Conservation (phyloP, 306 rosid species). For the Vicia sativa region DNA sequence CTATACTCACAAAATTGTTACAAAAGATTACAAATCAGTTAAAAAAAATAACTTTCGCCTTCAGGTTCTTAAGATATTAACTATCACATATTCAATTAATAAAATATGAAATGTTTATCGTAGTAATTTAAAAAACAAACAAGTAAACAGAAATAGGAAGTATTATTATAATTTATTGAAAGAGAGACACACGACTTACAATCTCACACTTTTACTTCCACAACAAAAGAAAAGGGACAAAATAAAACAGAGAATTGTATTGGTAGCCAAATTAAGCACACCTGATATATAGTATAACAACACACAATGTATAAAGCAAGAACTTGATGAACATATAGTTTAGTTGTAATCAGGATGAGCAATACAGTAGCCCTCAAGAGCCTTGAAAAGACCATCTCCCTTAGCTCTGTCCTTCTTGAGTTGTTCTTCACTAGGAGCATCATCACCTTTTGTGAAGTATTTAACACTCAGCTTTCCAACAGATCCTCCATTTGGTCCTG, state of each 20-base stretch:
- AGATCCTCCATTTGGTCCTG: conserved; percentile 44
- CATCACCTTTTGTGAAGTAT: conserved; percentile 37
- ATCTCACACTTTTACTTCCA: background rate
- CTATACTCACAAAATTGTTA: too few relatives aligned
- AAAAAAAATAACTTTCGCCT: too few relatives aligned
- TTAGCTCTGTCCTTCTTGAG: conserved; percentile 36
- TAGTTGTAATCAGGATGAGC: conserved; percentile 44
- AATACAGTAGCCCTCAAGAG: conserved; percentile 43
- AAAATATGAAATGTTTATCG: background rate
- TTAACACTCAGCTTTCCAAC: conserved; percentile 30
- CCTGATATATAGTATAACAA: background rate
- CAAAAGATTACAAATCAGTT: too few relatives aligned
- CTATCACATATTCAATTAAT: too few relatives aligned
- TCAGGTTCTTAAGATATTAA: too few relatives aligned
- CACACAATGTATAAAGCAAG: background rate
- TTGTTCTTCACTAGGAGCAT: conserved; percentile 32
- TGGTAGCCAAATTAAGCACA: conserved; percentile 12
- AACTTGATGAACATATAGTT: background rate
- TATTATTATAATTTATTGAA: background rate
- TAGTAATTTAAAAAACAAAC: background rate
- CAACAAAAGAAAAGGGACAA: background rate
- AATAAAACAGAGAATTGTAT: background rate
- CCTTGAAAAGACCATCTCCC: conserved; percentile 49
- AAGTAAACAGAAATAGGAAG: background rate
- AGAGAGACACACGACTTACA: background rate